Conservation (phyloP, 108 stramenopile genomes). For the Pseudonitzschia pungens region DNA sequence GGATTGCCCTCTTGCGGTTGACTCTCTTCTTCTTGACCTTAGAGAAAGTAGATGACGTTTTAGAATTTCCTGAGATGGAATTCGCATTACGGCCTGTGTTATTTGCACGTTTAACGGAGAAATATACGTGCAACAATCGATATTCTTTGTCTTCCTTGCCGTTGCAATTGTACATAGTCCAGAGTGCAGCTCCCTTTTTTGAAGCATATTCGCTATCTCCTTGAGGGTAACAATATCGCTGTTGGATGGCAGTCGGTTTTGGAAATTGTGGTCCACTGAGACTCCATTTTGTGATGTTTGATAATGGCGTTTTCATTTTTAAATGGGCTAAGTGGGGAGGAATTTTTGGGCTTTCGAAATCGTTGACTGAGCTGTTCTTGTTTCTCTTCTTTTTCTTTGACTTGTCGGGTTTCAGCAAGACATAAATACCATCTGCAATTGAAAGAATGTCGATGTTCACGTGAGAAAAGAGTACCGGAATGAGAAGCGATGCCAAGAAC, state of each 20-base stretch:
- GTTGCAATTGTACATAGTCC: constrained; percentile 55
- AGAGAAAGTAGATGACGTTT: neutral
- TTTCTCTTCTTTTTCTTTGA: constrained; percentile 17
- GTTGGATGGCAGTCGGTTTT: constrained; percentile 64
- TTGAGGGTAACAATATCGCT: constrained; percentile 81
- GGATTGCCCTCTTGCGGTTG: neutral
- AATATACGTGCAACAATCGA: constrained; percentile 80
- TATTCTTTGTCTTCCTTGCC: constrained; percentile 60
- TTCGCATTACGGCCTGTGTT: neutral
- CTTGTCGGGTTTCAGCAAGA: constrained; percentile 58
- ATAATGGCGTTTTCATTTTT: constrained; percentile 32
- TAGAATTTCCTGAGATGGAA: neutral
- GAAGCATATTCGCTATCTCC: constrained; percentile 55
- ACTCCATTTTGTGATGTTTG: constrained; percentile 57
- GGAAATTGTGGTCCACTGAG: constrained; percentile 73
- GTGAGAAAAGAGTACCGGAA: no score
- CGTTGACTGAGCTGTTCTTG: neutral
- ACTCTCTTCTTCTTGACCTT: constrained; percentile 1
- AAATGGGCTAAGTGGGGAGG: constrained; percentile 48
- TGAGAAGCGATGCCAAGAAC: no score
- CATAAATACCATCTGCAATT: constrained; percentile 65
- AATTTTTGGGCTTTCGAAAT: constrained; percentile 20
- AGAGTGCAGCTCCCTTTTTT: constrained; percentile 66
- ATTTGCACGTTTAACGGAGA: constrained; percentile 62
- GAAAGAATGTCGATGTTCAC: no score